Evolutionary conservation across 2,329 filamentous ascomycete species (phyloP).

Genomic region (Cadophora sp.): DNA sequence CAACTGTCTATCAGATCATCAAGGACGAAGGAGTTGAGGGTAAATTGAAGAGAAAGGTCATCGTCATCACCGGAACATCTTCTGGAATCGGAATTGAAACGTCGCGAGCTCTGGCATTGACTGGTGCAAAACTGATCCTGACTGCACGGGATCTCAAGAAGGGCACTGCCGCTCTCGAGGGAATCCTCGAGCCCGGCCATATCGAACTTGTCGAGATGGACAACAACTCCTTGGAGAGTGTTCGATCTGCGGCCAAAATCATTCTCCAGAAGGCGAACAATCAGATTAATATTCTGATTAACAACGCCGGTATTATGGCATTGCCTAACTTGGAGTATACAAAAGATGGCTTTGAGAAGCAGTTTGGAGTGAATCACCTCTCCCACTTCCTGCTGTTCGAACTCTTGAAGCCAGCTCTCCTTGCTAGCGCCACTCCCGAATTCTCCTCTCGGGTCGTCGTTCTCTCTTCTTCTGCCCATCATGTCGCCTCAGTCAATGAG

Average conservation of each 20-base stretch:
- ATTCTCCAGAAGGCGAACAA: conserved; percentile 41
- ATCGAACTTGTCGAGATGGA: conserved; percentile 47
- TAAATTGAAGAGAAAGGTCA: background rate
- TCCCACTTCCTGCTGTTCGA: conserved; percentile 60
- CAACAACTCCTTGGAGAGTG: conserved; percentile 44
- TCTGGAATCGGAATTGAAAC: background rate
- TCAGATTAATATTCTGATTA: conserved; percentile 44
- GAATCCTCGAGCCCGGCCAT: conserved; percentile 48
- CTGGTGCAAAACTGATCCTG: background rate
- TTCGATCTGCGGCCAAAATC: conserved; percentile 41
- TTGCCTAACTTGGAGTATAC: conserved; percentile 45
- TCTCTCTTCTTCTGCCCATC: conserved; percentile 51
- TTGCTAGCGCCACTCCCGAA: conserved; percentile 41
- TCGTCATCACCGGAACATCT: background rate
- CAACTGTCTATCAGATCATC: background rate
- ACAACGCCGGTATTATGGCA: conserved; percentile 40
- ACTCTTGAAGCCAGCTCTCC: conserved; percentile 53
- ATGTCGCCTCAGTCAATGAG: conserved; percentile 3
- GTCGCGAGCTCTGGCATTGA: background rate
- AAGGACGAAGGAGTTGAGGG: background rate
- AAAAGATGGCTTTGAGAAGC: conserved; percentile 55
- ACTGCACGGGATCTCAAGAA: background rate
- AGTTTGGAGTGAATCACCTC: conserved; percentile 61
- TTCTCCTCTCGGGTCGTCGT: conserved; percentile 49
- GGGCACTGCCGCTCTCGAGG: conserved; percentile 31